Conservation (phyloP, 805 yeast species). For the Nakazawaea populi region DNA sequence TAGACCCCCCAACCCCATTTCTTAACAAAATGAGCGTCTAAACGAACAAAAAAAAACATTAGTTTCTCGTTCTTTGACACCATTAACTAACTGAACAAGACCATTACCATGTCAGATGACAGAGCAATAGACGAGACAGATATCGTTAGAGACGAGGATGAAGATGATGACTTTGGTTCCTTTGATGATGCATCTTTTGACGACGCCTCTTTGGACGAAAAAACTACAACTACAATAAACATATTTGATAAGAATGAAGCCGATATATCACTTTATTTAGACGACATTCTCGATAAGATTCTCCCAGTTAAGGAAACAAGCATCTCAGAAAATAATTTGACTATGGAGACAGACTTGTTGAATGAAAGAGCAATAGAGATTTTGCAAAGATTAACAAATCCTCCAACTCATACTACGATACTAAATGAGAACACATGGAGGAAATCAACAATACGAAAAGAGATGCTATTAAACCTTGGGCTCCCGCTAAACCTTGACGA, state of each 20-base stretch:
- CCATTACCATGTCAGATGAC: neutral
- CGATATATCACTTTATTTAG: neutral
- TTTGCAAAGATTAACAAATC: conserved; percentile 1
- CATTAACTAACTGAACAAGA: no score
- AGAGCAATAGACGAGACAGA: neutral
- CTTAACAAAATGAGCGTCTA: conserved; percentile 25
- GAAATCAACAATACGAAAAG: conserved; percentile 57
- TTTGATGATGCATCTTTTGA: conserved; percentile 8
- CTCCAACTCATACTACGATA: neutral
- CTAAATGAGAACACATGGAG: conserved; percentile 41
- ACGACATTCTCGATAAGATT: neutral
- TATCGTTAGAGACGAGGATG: neutral
- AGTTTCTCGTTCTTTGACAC: no score
- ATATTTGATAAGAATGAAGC: neutral
- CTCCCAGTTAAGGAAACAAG: neutral
- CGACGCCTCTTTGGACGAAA: neutral
- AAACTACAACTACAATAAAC: neutral
- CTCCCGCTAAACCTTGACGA: conserved; percentile 72
- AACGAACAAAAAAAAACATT: no score
- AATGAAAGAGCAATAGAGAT: conserved; percentile 4
- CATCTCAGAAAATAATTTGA: no score
- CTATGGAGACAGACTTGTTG: neutral
- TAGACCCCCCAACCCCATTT: conserved; percentile 50
- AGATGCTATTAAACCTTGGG: conserved; percentile 57
- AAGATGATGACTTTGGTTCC: conserved; percentile 11